Evolutionary conservation across 2,329 filamentous ascomycete genomes (phyloP).

Genomic region (Rhynchosporium secalis): DNA sequence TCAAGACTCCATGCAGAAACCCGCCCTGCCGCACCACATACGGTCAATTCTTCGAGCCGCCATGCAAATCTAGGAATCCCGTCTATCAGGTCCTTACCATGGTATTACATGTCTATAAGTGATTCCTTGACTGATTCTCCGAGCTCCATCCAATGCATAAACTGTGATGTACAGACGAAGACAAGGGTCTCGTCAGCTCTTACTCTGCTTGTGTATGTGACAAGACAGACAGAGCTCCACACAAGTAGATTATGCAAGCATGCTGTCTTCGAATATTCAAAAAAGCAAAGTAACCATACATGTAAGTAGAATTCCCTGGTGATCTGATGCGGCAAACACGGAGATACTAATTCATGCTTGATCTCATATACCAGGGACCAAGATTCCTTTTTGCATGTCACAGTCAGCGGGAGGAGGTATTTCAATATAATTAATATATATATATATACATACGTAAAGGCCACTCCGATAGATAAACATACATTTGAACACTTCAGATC

Average conservation of each 20-base stretch:
- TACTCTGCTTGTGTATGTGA: too few relatives aligned
- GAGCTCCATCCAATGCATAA: background rate
- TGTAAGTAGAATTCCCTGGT: background rate
- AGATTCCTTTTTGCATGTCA: background rate
- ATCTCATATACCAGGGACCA: background rate
- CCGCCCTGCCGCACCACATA: background rate
- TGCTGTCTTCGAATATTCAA: background rate
- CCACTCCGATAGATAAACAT: background rate
- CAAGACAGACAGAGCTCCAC: too few relatives aligned
- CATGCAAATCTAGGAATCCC: too few relatives aligned
- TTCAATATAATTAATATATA: background rate
- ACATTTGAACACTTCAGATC: too few relatives aligned
- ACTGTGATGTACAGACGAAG: background rate
- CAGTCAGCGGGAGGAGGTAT: too few relatives aligned
- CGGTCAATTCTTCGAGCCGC: background rate
- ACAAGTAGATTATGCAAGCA: too few relatives aligned
- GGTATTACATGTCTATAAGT: background rate
- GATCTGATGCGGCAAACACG: background rate
- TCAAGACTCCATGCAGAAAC: background rate
- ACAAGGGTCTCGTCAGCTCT: background rate
- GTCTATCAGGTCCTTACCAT: too few relatives aligned
- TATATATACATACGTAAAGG: background rate
- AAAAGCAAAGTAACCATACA: background rate
- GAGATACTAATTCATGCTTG: conserved; percentile 9
- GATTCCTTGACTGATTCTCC: background rate